A percentile compares a stretch with the other conserved stretches of the same genome.
Evolutionary conservation across 257 asterid species (phyloP).

Genomic region (Verbena officinalis): DNA sequence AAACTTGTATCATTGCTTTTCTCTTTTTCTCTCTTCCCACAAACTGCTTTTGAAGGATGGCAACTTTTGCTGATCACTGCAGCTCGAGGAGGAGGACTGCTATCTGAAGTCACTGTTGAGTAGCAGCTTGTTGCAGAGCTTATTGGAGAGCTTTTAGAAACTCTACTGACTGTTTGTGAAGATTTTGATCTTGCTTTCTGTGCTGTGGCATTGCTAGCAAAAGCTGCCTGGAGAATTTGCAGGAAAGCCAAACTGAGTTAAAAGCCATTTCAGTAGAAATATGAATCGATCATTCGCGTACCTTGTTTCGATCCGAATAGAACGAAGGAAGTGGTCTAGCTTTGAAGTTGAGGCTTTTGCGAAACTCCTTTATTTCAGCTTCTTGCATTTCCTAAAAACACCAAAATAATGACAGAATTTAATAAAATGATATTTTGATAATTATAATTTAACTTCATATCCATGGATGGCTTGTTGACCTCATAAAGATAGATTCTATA

Average conservation of each 20-base stretch:
- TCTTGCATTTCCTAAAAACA: constrained; percentile 57
- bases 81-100: constrained; percentile 46
- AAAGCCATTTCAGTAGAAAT: background rate
- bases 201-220: constrained; percentile 33
- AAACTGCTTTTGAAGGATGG: background rate
- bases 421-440: too few relatives aligned
- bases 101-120: constrained; percentile 46
- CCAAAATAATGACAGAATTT: constrained; percentile 5
- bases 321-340: constrained; percentile 82
- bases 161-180: constrained; percentile 30
- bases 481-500: background rate
- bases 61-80: constrained; percentile 29
- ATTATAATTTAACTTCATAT: background rate
- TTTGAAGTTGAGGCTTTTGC: constrained; percentile 67
- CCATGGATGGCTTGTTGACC: background rate
- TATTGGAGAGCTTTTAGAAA: constrained; percentile 28
- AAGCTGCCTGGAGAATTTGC: constrained; percentile 38
- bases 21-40: constrained; percentile 34
- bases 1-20: constrained; percentile 27
- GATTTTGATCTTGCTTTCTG: constrained; percentile 35
- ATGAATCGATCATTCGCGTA: constrained; percentile 25
- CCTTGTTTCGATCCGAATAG: constrained; percentile 54
- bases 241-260: constrained; percentile 4
- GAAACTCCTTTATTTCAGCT: constrained; percentile 59
- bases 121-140: constrained; percentile 38